Conservation (phyloP, 805 yeast genomes). For the Clavispora asparagi region DNA sequence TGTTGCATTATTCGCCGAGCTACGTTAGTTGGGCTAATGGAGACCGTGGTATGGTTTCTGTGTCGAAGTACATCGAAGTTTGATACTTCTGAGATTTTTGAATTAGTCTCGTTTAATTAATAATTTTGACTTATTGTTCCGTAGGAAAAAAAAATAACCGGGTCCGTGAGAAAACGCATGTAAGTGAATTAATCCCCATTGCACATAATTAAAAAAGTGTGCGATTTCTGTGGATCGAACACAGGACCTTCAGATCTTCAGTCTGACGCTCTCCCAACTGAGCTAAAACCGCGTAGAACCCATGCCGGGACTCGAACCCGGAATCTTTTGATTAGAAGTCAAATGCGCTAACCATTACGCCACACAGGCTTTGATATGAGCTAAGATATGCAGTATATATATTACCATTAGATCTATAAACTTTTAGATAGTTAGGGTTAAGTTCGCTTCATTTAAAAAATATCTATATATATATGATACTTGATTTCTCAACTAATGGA, state of each 20-base stretch:
- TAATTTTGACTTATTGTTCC: neutral
- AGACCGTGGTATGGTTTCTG: conserved; percentile 63
- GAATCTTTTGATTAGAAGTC: conserved; percentile 17
- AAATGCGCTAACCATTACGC: conserved; percentile 19
- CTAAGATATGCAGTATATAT: neutral
- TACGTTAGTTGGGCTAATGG: conserved; percentile 61
- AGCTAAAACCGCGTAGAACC: conserved; percentile 20
- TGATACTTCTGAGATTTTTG: conserved; percentile 6
- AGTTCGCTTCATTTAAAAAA: no score
- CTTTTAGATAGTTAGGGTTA: no score
- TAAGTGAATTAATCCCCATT: neutral
- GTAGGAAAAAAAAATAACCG: no score
- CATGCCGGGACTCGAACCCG: conserved; percentile 19
- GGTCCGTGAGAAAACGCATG: neutral
- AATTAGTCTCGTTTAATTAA: neutral
- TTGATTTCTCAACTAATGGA: no score
- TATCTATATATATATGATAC: no score
- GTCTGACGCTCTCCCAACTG: conserved; percentile 26
- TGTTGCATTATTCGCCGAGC: conserved; percentile 61
- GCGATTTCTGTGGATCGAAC: conserved; percentile 14
- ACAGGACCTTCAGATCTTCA: conserved; percentile 17
- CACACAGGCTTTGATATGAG: conserved; percentile 10
- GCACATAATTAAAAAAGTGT: conserved; percentile 1
- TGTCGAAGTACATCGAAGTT: conserved; percentile 43
- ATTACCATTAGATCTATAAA: no score